Evolutionary conservation across 371 early-diverging fungal species (phyloP).

Genomic region (Syncephalis plumigaleata): DNA sequence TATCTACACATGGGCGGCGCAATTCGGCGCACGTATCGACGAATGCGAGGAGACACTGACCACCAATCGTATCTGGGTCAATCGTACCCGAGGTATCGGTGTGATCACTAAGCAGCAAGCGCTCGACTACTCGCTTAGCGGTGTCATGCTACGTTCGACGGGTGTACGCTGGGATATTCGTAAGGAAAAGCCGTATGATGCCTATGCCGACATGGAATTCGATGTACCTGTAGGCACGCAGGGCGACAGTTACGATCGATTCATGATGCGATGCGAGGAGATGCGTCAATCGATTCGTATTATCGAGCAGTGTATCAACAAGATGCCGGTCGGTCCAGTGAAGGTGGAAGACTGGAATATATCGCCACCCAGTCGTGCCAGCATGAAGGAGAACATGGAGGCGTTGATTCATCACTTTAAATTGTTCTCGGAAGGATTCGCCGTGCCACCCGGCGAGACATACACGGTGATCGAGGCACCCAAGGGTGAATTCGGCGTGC

Average conservation of each 20-base stretch:
- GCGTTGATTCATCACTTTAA: conserved; percentile 97
- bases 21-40: conserved; percentile 78
- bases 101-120: conserved; percentile 75
- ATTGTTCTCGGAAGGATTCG: conserved; percentile 92
- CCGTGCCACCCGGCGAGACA: conserved; percentile 92
- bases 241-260: conserved; percentile 95
- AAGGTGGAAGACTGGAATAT: conserved; percentile 97
- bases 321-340: conserved; percentile 88
- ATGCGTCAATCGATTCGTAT: conserved; percentile 95
- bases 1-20: conserved; percentile 81
- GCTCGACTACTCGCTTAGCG: conserved; percentile 81
- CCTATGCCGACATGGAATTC: conserved; percentile 86
- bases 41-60: conserved; percentile 89
- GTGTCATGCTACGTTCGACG: conserved; percentile 87
- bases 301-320: conserved; percentile 82
- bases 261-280: conserved; percentile 91
- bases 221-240: conserved; percentile 90
- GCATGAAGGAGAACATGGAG: conserved; percentile 98
- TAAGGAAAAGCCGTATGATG: conserved; percentile 88
- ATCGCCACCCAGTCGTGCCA: conserved; percentile 81
- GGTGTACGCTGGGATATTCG: conserved; percentile 92
- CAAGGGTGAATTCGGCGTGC: conserved; percentile 89
- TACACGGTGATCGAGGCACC: conserved; percentile 96
- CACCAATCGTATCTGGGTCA: conserved; percentile 88
- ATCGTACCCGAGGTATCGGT: conserved; percentile 77